Base-by-base conservation (phyloP, 495 filamentous ascomycete species). In the Cudoniella acicularis region DNA sequence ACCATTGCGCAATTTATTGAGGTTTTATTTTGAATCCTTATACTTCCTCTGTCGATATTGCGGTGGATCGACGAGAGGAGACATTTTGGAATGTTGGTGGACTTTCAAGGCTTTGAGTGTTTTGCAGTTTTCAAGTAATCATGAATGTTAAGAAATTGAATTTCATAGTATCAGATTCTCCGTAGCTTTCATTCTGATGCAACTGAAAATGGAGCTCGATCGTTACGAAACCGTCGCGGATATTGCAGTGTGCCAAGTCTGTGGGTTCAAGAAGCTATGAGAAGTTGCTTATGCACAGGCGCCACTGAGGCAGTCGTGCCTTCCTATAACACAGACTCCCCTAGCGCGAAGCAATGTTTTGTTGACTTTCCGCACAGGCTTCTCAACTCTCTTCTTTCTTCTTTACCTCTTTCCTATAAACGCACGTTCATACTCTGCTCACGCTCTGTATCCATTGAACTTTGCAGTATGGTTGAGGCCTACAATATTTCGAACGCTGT, bases 381-480 rank as follows among this genome's bases (percentile, higher is more conserved):
- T 27, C 23, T 47, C 41, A 24, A 45, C 30, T 43, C 52, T 24
- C 52, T 47, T 55, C 52, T 55, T 55, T 55, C 52, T 55, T 55
- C 41, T 47, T 55, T 22, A 45, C 52, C 41, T 55, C 52, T 55
- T 55, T 42, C 52, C 50, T 25, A 36, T 13, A 21, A 40, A 36
- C 41, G 41, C 40, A 55, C 41, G 52, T 55, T 45, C 23, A 55
- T 55, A 55, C 52, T 45, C 20, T 24, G 52, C 52, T 55, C 36
- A 55, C 52, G 40, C 52, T 55, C 52, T 55, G 40, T 55, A 55
- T 55, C 52, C 30, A 55, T 55, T 55, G 52, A 55, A 55, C 41
- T 47, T 43, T 55, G 52, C 52, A 55, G 23, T 23, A 55, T 55
- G 52, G 40, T 46, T 55, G 40, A 55, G 40, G 52, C 52, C 36